Evolutionary conservation across 129 eudicot species (phyloP), one percentile per base, ranked within the genome.

Genomic region (Chrysanthemum makinoi): DNA sequence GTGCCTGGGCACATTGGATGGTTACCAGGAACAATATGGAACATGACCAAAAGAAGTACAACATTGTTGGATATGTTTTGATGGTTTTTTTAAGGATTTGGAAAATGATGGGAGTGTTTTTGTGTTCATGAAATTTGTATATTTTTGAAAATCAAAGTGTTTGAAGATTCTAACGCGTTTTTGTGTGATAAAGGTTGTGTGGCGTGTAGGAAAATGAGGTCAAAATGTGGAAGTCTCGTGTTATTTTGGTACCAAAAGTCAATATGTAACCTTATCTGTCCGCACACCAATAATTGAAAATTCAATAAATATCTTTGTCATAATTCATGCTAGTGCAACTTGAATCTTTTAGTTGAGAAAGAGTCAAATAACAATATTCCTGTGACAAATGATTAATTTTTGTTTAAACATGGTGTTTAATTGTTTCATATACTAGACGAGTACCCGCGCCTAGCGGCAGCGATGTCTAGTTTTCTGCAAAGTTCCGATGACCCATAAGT

Each of bases 1-100:
- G 97, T 18, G 87, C 80, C 14, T 57, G 62, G n/a, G 51, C 80
- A 20, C 24, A 17, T 15, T 30, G 71, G 71, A 71, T 56, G 69
- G 28, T 50, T 11, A 62, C 10, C 10, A 56, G 56, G 14, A 60
- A 19, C 51, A 53, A 18, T 13, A 70, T 13, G 11, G 14, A 13
- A 16, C 22, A 65, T 56, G 28, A 60, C 68, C 80, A n/a, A 13
- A 39, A 50, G 46, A 69, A 35, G 44, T 0, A 35, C 44, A 7
- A 35, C 44, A 52, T 64, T 30, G 33, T 28, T 28, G 33, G 33
- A 28, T 28, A 28, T 30, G 6, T 30, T 30, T 30, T 30, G 35
- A 30, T 30, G 35, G 35, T 4, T 47, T 69, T 50, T 10, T 75
- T 62, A 6, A 33, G 50, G 43, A 2, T 14, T 10, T 30, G 47